Evolutionary conservation across 805 yeast species (phyloP), one percentile per base, ranked within the genome.

Genomic region (Metschnikowia cubensis): DNA sequence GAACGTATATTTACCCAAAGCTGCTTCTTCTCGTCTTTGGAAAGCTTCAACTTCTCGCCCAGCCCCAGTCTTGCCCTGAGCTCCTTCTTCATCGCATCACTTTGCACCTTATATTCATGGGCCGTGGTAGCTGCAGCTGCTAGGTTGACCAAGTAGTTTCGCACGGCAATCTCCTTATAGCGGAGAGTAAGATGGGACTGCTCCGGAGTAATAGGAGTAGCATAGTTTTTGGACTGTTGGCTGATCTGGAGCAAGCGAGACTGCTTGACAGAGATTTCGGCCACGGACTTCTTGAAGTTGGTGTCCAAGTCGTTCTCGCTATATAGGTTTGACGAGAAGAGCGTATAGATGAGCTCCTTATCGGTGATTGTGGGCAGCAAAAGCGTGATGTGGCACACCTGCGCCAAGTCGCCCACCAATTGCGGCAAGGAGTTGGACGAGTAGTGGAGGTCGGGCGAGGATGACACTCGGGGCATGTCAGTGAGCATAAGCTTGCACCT

Each of bases 71-170:
- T 21, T 1, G 32, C 34, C 50, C 60, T 61, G 47, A 67, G 55
- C 33, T 58, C 57, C 39, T 57, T 53, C 56, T 70, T 72, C 42
- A 73, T 49, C 11, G 62, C 66, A 48, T 70, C 74, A 3, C 69
- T 51, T 54, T 69, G 68, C 42, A 70, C 55, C 42, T 39, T 25
- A 15, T 39, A 39, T 17, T 70, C 67, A 1, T 74, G 70, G 6
- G 80, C 75, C 0, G 83, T 78, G 39, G 81, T 77, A 6, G 81
- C 76, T 3, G 82, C 83, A 11, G 81, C 82, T 11, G 80, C 74
- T 49, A 79, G 62, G 59, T 79, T 79, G n/a, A 79, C 67, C 49
- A 79, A 65, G 53, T 75, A 79, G 61, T 79, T 77, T 46, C 81
- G 59, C 31, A 78, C 59, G 4, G 82, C 81, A 22, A 76, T 69